Conservation (phyloP, 345 rosid species). For the Populus nigra region DNA sequence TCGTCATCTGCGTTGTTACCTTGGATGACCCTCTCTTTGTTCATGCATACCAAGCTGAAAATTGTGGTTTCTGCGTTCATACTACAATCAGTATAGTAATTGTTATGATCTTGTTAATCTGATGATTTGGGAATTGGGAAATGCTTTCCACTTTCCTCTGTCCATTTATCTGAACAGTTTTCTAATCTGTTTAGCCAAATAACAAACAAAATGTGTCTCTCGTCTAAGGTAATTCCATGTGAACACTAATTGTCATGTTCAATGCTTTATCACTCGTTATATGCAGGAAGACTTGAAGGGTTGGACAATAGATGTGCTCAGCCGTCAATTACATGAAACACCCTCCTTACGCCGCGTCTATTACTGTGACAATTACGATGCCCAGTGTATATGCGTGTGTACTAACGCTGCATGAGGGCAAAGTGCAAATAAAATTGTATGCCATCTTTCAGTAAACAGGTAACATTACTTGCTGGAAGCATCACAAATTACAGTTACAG, state of each 20-base stretch:
- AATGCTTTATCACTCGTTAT: background rate
- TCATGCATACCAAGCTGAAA: background rate
- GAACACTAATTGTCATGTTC: background rate
- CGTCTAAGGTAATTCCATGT: background rate
- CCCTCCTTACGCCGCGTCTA: background rate
- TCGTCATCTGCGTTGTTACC: background rate
- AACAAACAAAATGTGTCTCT: background rate
- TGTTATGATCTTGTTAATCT: background rate
- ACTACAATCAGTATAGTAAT: background rate
- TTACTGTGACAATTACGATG: background rate
- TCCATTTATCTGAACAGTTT: background rate
- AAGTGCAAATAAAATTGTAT: background rate
- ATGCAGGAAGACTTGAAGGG: conserved; percentile 77
- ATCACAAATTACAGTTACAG: too few species aligned
- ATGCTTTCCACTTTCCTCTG: background rate
- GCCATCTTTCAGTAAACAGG: background rate
- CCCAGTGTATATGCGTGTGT: background rate
- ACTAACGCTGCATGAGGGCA: background rate
- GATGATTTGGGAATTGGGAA: background rate
- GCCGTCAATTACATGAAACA: background rate
- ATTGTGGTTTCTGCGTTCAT: background rate
- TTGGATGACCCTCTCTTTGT: background rate
- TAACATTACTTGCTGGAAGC: too few species aligned
- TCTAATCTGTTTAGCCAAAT: background rate
- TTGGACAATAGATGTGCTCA: conserved; percentile 84